These are phyloP conservation scores for Kazachstania sp. DNA, from an alignment of 1,139 yeast genomes.

Conservation along the genomic window DNA sequence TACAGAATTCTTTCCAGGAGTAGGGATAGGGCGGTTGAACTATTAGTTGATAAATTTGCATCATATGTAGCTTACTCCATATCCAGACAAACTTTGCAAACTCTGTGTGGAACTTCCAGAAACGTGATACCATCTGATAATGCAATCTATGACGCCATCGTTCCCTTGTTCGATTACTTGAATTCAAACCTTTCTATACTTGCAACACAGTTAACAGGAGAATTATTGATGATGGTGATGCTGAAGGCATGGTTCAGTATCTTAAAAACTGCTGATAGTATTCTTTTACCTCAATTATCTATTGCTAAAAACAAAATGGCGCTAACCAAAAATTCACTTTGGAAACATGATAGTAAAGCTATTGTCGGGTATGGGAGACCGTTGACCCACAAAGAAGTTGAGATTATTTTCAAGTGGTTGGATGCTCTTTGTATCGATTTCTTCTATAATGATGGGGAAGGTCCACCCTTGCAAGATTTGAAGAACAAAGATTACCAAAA, in stretches of 20 bases:
- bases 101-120: constrained; percentile 47
- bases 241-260: constrained; percentile 68
- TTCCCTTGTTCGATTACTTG: constrained; percentile 67
- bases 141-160: constrained; percentile 58
- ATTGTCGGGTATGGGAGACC: constrained; percentile 47
- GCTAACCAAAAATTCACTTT: constrained; percentile 34
- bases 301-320: constrained; percentile 40
- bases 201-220: constrained; percentile 54
- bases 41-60: constrained; percentile 56
- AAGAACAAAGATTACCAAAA: constrained; percentile 60
- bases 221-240: constrained; percentile 59
- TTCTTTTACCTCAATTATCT: constrained; percentile 61
- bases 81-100: constrained; percentile 42
- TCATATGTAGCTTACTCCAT: constrained; percentile 39
- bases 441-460: constrained; percentile 76
- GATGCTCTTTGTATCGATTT: constrained; percentile 58
- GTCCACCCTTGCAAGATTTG: constrained; percentile 61
- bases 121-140: constrained; percentile 40
- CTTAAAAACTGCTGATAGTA: constrained; percentile 52
- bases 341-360: constrained; percentile 25
- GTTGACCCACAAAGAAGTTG: constrained; percentile 53
- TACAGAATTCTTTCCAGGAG: constrained; percentile 55
- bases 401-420: constrained; percentile 66
- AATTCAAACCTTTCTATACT: constrained; percentile 61
- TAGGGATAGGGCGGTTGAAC: constrained; percentile 54